Base-by-base conservation (phyloP, 805 yeast species). In the Saccharomyces paradoxus region DNA sequence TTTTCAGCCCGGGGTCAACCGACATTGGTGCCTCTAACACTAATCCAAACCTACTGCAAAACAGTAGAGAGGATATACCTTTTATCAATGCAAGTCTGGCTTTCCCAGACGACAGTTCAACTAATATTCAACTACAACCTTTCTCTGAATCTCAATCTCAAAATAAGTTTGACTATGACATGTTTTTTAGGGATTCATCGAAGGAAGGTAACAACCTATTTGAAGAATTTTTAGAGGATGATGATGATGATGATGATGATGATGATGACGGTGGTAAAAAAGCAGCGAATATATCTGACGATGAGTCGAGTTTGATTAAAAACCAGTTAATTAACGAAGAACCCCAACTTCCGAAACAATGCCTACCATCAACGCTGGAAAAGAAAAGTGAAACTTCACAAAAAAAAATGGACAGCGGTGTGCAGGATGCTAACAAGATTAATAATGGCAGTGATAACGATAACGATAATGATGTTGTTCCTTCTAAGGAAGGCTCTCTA, bases 401-500 rank as follows among this genome's bases (percentile, higher is more conserved):
- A 22, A 30, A 30, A 30, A 30, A 26, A 17, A n/a, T 8, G 17
- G 9, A n/a, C 24, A 17, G 44, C 24, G 3, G 22, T 37, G 30
- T 54, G 21, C 26, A 31, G n/a, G 8, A 31, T 4, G 37, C 37
- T 29, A 5, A 26, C 27, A 26, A 26, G 5, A 29, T 29, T 17
- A 32, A 24, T 10, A 21, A 31, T 14, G 9, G 63, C 21, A 73
- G 66, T 48, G 75, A 66, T 63, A 49, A 50, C 14, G 48, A 63
- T 24, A 50, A 52, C 13, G 70, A 62, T 12, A 67, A 68, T 27
- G 75, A 73, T 32, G 80, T 82, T 29, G 91, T 89, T 3, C 96
- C 96, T 5, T 80, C 86, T 4, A 86, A 81, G 8, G 86, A 83
- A 55, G 72, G 71, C 17, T 76, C 79, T 13, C 67, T 82, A 61